Evolutionary conservation across 1,284 basidiomycete genomes (phyloP), one percentile per base, ranked within the genome.

Genomic region (Rhodotorula glutinis): DNA sequence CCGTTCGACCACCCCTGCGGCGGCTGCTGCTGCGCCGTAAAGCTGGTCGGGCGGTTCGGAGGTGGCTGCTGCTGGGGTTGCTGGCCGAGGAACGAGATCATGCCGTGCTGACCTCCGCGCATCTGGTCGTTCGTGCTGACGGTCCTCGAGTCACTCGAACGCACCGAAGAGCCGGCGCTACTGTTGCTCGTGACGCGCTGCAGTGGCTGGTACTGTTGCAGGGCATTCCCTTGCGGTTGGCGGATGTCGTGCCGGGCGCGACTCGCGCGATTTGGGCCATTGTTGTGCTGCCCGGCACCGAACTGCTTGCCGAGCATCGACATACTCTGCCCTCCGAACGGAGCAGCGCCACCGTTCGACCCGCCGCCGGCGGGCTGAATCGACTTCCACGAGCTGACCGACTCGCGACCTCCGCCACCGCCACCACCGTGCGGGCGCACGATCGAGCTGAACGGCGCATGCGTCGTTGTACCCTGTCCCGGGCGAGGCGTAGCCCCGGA

Each of bases 361-460:
- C 43, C 43, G 43, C 4, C 43, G 27, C 25, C 11, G 25, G 11
- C 13, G 25, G 49, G 10, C 33, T 38, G 33, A 38, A 51, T 17
- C 3, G 49, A 25, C 25, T 16, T 51, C 49, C 49, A 51, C 49
- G 49, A 51, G 49, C n/a, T 7, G 49, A 17, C 25, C 49, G 49
- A 51, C n/a, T 51, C 49, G n/a, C 49, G 49, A 51, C 49, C 49
- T 14, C 30, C 33, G 46, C 46, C 30, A 14, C 13, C 17, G 8
- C 33, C 23, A 19, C 33, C 29, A 27, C n/a, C n/a, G n/a, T 53
- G 53, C 53, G 30, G 53, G 33, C 40, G 53, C 14, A 23, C 53
- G 53, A 55, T 23, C 49, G 53, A 55, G 40, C n/a, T 55, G 53
- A 51, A 51, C 13, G 57, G 57, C 14, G 21, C 19, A 16, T 46